Base-by-base conservation (phyloP, 148 eudicot genomes). In the Tetragonia tetragonoides region DNA sequence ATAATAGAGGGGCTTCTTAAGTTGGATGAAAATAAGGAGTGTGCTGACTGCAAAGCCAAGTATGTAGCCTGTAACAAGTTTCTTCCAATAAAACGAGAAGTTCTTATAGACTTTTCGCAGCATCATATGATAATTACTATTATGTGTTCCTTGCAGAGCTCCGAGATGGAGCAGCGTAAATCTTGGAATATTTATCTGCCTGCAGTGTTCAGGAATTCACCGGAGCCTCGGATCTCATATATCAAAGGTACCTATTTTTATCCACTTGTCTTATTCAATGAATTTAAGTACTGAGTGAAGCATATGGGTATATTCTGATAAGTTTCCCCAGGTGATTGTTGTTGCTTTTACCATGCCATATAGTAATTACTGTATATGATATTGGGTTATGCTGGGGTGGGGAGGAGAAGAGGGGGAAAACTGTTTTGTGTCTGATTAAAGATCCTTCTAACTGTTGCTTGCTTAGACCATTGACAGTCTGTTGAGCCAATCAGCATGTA, bases 121-220 rank as follows among this genome's bases (percentile, higher is more conserved):
- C 23, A 3, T 17, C 17, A 17, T 59, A 4, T 11, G 21, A 11
- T 59, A 3, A 37, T 70, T 47, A 64, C 49, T 57, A 9, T 39
- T 15, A 54, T 66, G 56, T 82, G 63, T 53, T 47, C 1, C 44
- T 82, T 60, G 81, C 85, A 92, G 97, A 77, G 90, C 85, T 81
- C 97, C 97, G 46, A 90, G 94, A 90, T 92, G 97, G 97, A 88
- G 94, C 37, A 92, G 97, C 69, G 87, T 92, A 72, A 92, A 92
- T 82, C 80, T 92, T 8, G 97, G 97, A 20, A 85, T 92, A 77
- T 91, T 91, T 79, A 87, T 91, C 75, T 91, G 95, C 84, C 76
- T 91, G 85, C 89, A 86, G 68, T 91, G 95, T 70, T 91, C 95
- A 11, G 95, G 95, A 68, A 80, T 89, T 68, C 95, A 91, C 73